Evolutionary conservation across 768 basidiomycete genomes (phyloP).

Genomic region (Trametes cinnabarina): DNA sequence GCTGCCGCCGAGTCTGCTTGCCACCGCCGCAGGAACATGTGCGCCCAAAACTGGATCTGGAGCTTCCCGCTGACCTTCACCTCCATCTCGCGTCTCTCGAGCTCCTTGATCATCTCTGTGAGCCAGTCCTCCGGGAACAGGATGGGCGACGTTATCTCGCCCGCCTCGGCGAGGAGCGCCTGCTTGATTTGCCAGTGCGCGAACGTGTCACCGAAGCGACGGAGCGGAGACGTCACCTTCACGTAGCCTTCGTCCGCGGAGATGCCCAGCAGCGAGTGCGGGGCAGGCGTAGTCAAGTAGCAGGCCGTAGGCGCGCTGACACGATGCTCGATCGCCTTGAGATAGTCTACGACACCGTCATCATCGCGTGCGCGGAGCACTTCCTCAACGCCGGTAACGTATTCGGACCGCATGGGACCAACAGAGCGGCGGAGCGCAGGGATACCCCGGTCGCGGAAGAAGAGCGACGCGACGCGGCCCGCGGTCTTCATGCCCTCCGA

Average conservation of each 20-base stretch:
- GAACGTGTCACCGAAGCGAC: constrained; percentile 80
- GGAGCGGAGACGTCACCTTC: constrained; percentile 81
- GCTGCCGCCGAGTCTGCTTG: constrained; percentile 26
- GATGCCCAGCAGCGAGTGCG: constrained; percentile 72
- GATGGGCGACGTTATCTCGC: constrained; percentile 31
- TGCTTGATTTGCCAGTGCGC: constrained; percentile 94
- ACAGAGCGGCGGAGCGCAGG: constrained; percentile 62
- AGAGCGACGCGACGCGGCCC: constrained; percentile 70
- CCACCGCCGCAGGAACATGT: constrained; percentile 40
- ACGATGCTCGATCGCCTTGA: constrained; percentile 34
- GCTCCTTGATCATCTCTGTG: too few relatives aligned
- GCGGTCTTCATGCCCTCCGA: constrained; percentile 83
- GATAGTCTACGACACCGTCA: constrained; percentile 43
- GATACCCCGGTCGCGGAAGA: constrained; percentile 56
- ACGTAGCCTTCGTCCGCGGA: constrained; percentile 75
- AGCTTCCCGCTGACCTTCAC: constrained; percentile 31
- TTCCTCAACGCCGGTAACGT: constrained; percentile 38
- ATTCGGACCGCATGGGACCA: constrained; percentile 29
- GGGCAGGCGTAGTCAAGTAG: constrained; percentile 53
- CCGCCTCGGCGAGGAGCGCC: constrained; percentile 46
- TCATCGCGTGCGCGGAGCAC: constrained; percentile 50
- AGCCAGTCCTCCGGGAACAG: constrained; percentile 45
- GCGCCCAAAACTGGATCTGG: constrained; percentile 42
- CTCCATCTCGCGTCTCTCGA: constrained; percentile 43
- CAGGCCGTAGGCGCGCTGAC: constrained; percentile 36